phyloP scores from a whole-genome alignment of 441 rosid genomes.

The Mallotus repandus region DNA sequence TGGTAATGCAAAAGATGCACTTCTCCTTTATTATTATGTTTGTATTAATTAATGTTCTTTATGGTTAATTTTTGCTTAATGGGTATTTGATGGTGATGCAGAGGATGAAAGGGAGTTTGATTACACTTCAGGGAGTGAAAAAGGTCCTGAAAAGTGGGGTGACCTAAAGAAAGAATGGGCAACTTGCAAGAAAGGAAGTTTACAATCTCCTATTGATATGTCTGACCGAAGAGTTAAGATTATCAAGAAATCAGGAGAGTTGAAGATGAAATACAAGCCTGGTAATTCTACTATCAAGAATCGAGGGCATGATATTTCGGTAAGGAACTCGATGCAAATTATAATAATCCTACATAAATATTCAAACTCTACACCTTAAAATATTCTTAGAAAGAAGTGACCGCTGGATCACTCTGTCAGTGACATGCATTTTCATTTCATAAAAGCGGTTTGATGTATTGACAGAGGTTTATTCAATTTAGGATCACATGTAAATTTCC shows the following conservation, averaged over 20 bases:
- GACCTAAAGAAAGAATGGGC: constrained; percentile 50
- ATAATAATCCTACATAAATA: too few relatives aligned
- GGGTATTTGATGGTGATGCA: constrained; percentile 25
- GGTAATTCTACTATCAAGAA: constrained; percentile 43
- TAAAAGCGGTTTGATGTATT: too few relatives aligned
- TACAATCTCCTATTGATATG: constrained; percentile 60
- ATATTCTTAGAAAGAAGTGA: too few relatives aligned
- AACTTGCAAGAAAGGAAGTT: constrained; percentile 38
- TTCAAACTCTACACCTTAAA: too few relatives aligned
- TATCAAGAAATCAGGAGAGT: constrained; percentile 19
- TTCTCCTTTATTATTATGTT: not conserved
- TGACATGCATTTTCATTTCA: too few relatives aligned
- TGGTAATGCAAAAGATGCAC: constrained; percentile 29
- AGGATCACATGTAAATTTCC: too few relatives aligned
- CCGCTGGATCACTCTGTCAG: too few relatives aligned
- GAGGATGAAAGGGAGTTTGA: constrained; percentile 63
- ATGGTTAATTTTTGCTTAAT: not conserved
- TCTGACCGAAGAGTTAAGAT: constrained; percentile 32
- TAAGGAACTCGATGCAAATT: constrained; percentile 17
- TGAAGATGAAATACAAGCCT: constrained; percentile 34
- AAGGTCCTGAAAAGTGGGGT: constrained; percentile 59
- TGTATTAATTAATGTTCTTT: not conserved
- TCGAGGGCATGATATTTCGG: constrained; percentile 58
- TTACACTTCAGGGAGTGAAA: constrained; percentile 37
- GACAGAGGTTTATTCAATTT: too few relatives aligned